Conservation (phyloP, 129 eudicot species). For the Oenanthe sinensis region DNA sequence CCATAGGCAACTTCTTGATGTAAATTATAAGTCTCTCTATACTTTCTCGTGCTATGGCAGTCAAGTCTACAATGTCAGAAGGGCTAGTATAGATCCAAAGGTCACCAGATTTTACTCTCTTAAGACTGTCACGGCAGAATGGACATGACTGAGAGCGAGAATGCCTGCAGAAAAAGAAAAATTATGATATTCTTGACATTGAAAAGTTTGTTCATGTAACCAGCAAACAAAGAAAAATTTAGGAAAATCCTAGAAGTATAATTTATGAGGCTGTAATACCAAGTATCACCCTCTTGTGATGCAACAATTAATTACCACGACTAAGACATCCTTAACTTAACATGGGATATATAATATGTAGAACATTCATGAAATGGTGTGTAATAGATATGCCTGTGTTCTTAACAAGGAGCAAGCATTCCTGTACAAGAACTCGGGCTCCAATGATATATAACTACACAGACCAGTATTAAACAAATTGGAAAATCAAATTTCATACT, state of each 20-base stretch:
- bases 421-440: background rate
- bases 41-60: background rate
- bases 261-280: background rate
- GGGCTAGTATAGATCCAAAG: conserved; percentile 1
- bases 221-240: background rate
- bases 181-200: background rate
- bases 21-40: background rate
- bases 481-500: background rate
- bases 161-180: background rate
- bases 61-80: conserved; percentile 6
- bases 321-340: background rate
- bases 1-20: conserved; percentile 1
- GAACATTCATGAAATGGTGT: background rate
- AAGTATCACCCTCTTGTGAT: background rate
- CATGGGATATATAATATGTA: background rate
- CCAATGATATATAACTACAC: background rate
- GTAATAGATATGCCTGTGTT: background rate
- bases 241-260: background rate
- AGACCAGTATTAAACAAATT: background rate
- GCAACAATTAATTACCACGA: background rate
- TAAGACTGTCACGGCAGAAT: conserved; percentile 2
- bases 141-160: conserved; percentile 1
- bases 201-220: background rate
- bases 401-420: background rate
- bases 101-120: background rate